Percentiles rank a stretch among this genome's conserved stretches.
These are phyloP conservation scores for Yamadazyma tumulicola DNA, from an alignment of 805 yeast genomes.

Conservation along the genomic window DNA sequence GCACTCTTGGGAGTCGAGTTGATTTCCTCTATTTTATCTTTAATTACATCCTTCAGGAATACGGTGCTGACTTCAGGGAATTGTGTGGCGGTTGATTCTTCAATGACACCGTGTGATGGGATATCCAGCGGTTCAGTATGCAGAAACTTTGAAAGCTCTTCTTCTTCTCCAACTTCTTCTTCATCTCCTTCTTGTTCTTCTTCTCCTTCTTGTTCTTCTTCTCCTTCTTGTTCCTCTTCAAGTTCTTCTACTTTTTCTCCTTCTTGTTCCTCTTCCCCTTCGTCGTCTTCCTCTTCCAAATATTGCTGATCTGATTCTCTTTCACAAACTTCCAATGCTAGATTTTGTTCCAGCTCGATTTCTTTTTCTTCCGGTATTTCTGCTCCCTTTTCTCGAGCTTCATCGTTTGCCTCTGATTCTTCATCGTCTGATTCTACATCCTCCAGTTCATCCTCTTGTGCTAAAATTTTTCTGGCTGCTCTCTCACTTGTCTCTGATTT, in stretches of 20 bases:
- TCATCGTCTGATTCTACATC: slow-evolving; percentile 2
- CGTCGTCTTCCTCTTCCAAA: slow-evolving; percentile 4
- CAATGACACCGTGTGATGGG: no score
- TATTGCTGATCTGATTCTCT: slow-evolving; percentile 15
- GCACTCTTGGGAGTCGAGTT: slow-evolving; percentile 1
- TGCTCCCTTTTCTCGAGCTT: slow-evolving; percentile 6
- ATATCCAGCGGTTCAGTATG: no score
- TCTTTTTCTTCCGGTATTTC: slow-evolving; percentile 7
- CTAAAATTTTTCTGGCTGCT: background rate
- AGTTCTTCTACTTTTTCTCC: slow-evolving; percentile 4
- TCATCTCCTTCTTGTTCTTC: slow-evolving; percentile 12
- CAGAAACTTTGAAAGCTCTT: background rate
- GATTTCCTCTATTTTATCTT: slow-evolving; percentile 3
- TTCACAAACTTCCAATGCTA: background rate
- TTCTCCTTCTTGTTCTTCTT: slow-evolving; percentile 11
- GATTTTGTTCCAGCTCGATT: background rate
- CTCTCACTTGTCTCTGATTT: background rate
- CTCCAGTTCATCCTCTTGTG: slow-evolving; percentile 19
- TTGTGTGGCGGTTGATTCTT: no score
- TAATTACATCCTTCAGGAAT: no score
- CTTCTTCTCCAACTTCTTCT: slow-evolving; percentile 12
- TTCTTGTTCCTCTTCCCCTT: slow-evolving; percentile 1
- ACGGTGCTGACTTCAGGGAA: no score
- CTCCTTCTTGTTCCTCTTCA: slow-evolving; percentile 18
- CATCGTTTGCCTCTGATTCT: slow-evolving; percentile 12